phyloP scores from a whole-genome alignment of 139 green algal species.

The Astrephomene gubernaculifera region DNA sequence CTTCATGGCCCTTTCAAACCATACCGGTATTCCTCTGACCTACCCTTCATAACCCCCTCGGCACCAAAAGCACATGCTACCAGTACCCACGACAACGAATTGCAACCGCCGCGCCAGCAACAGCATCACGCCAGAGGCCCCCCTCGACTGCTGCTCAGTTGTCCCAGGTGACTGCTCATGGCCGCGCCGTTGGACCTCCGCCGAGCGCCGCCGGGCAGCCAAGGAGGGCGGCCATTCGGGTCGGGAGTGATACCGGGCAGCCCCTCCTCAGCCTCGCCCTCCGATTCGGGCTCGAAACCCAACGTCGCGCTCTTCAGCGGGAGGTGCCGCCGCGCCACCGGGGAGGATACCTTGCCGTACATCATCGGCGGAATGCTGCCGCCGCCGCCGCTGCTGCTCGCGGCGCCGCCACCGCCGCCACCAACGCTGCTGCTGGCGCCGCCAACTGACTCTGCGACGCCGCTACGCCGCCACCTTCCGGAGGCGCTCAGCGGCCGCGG shows the following conservation, averaged over 20 bases:
- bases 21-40: too few relatives aligned
- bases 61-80: neutral
- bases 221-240: neutral
- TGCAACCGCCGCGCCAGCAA: neutral
- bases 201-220: neutral
- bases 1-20: too few relatives aligned
- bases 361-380: constrained; percentile 2
- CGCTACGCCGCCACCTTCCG: neutral
- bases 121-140: neutral
- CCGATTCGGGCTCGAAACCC: constrained; percentile 3
- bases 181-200: neutral
- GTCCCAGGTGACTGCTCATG: neutral
- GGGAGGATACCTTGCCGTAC: neutral
- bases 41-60: too few relatives aligned
- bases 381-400: neutral
- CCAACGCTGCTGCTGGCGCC: neutral
- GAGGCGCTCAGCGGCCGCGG: constrained; percentile 28
- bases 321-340: constrained; percentile 3
- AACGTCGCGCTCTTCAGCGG: constrained; percentile 12
- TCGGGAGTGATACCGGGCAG: constrained; percentile 18
- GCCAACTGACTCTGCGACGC: neutral
- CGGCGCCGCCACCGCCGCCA: neutral
- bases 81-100: neutral
- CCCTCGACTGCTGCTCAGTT: neutral
- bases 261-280: neutral